Evolutionary conservation across 805 yeast genomes (phyloP).

Genomic region (Schizosaccharomyces cryophilus): DNA sequence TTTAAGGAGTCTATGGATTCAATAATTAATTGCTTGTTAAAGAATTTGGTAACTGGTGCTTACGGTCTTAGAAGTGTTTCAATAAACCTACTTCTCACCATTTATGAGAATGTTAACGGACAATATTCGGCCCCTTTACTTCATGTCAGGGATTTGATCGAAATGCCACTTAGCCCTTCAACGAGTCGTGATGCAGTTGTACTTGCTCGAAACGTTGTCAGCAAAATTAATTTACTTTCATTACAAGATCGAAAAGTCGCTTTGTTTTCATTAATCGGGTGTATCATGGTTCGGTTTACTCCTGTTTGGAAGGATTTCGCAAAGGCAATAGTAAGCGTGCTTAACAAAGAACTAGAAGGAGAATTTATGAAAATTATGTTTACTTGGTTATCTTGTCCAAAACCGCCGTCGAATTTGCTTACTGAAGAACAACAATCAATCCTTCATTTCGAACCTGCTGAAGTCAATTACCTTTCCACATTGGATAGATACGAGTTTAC

Average conservation of each 20-base stretch:
- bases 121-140: not conserved
- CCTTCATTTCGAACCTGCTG: not conserved
- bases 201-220: slow-evolving; percentile 14
- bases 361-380: not conserved
- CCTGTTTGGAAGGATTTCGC: not conserved
- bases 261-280: not conserved
- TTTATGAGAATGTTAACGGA: no score
- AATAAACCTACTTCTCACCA: no score
- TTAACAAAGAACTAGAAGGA: not conserved
- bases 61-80: no score
- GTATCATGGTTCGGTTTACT: not conserved
- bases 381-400: not conserved
- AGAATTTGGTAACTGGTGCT: no score
- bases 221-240: slow-evolving; percentile 11
- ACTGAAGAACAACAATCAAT: not conserved
- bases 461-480: not conserved
- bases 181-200: slow-evolving; percentile 10
- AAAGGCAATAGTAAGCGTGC: not conserved
- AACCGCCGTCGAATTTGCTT: not conserved
- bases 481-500: not conserved
- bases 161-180: slow-evolving; percentile 2
- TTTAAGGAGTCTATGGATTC: not conserved
- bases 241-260: not conserved
- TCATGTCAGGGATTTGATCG: not conserved
- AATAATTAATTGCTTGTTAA: not conserved